A percentile compares a stretch with the other conserved stretches of the same genome.
Evolutionary conservation across 805 yeast species (phyloP).

Genomic region (Pichia nakasei): DNA sequence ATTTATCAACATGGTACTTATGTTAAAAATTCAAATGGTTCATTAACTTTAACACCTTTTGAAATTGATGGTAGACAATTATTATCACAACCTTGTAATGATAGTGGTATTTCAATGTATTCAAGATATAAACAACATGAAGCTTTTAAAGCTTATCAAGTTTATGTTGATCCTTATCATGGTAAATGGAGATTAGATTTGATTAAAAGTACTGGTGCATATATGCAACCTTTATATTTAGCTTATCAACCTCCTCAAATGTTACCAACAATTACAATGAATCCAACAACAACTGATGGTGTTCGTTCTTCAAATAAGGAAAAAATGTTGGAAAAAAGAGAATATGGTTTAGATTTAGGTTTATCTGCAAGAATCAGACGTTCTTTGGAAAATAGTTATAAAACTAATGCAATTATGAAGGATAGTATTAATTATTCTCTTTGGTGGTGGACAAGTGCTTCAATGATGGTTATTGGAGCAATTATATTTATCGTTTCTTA

Average conservation of each 20-base stretch:
- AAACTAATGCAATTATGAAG: slow-evolving; percentile 59
- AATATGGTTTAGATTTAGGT: slow-evolving; percentile 19
- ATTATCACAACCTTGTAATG: slow-evolving; percentile 79
- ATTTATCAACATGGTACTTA: slow-evolving; percentile 88
- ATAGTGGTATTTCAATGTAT: slow-evolving; percentile 50
- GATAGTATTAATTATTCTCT: slow-evolving; percentile 33
- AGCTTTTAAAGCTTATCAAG: slow-evolving; percentile 45
- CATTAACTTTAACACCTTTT: slow-evolving; percentile 62
- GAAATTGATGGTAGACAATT: slow-evolving; percentile 89
- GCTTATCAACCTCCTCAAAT: slow-evolving; percentile 92
- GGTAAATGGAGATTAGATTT: slow-evolving; percentile 74
- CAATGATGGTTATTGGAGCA: slow-evolving; percentile 27
- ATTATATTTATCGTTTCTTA: slow-evolving; percentile 12
- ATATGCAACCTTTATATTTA: slow-evolving; percentile 79
- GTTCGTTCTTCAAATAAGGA: slow-evolving; percentile 8
- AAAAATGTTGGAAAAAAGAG: slow-evolving; percentile 8
- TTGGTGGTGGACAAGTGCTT: slow-evolving; percentile 52
- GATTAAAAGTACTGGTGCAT: slow-evolving; percentile 69
- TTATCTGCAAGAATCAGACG: slow-evolving; percentile 47
- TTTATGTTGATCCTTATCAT: slow-evolving; percentile 66
- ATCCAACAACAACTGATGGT: slow-evolving; percentile 51
- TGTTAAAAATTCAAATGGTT: slow-evolving; percentile 52
- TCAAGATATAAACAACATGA: slow-evolving; percentile 65
- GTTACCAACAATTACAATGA: slow-evolving; percentile 88
- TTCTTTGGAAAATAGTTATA: slow-evolving; percentile 68